These are phyloP conservation scores for Gillenia trifoliata DNA, from an alignment of 306 rosid species.

Conservation along the genomic window DNA sequence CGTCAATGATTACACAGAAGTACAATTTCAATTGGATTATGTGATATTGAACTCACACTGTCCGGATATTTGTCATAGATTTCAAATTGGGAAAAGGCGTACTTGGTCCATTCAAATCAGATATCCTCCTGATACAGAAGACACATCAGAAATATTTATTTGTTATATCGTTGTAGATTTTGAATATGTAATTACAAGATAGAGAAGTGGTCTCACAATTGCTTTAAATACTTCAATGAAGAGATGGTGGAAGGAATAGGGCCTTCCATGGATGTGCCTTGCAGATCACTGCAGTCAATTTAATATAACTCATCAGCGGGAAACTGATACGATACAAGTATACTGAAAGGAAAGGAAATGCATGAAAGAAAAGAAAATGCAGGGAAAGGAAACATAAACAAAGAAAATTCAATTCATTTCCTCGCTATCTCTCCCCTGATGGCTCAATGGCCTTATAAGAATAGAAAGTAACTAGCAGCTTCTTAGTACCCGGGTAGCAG, in stretches of 20 bases:
- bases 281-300: constrained; percentile 48
- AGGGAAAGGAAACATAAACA: background rate
- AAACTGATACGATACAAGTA: background rate
- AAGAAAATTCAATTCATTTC: too few relatives aligned
- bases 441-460: too few relatives aligned
- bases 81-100: constrained; percentile 51
- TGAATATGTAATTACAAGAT: background rate
- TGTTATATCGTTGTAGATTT: background rate
- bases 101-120: constrained; percentile 56
- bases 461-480: too few relatives aligned
- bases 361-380: too few relatives aligned
- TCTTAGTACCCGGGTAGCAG: too few relatives aligned
- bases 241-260: constrained; percentile 58
- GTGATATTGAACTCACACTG: constrained; percentile 47
- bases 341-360: too few relatives aligned
- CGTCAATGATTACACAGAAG: background rate
- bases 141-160: constrained; percentile 17
- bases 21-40: background rate
- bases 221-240: constrained; percentile 26
- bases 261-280: constrained; percentile 74
- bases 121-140: constrained; percentile 55
- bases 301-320: background rate
- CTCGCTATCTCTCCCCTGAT: too few relatives aligned
- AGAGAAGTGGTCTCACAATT: constrained; percentile 41
- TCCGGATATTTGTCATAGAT: constrained; percentile 26